Conservation (phyloP, 768 basidiomycete species). For the Coprinopsis strossmayeri region DNA sequence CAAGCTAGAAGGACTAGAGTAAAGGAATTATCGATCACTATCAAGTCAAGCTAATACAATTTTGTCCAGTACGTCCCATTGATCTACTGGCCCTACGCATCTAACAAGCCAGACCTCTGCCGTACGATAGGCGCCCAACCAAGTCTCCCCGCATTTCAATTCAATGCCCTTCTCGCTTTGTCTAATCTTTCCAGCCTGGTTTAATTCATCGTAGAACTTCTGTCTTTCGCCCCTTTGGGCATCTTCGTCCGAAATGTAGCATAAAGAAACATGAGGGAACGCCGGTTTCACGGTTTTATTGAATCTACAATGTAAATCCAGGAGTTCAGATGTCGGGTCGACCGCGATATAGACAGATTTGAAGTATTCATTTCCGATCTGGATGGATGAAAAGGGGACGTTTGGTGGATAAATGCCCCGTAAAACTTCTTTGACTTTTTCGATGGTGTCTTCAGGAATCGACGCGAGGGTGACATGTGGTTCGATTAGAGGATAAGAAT, state of each 20-base stretch:
- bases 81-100: conserved; percentile 55
- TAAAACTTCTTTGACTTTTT: neutral
- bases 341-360: conserved; percentile 62
- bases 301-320: conserved; percentile 41
- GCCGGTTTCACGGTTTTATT: conserved; percentile 32
- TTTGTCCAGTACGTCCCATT: conserved; percentile 45
- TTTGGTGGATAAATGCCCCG: conserved; percentile 14
- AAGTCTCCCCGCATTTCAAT: conserved; percentile 21
- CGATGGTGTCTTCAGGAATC: conserved; percentile 13
- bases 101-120: conserved; percentile 52
- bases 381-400: conserved; percentile 47
- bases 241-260: conserved; percentile 68
- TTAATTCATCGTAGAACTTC: conserved; percentile 37
- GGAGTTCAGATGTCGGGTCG: conserved; percentile 36
- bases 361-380: conserved; percentile 58
- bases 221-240: conserved; percentile 42
- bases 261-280: conserved; percentile 70
- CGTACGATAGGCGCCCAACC: conserved; percentile 36
- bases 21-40: no score
- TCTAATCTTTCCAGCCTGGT: conserved; percentile 26
- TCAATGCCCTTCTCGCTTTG: conserved; percentile 21
- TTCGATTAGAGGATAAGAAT: conserved; percentile 53
- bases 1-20: no score
- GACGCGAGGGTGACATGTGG: conserved; percentile 69
- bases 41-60: conserved; percentile 11